Evolutionary conservation across 2,329 filamentous ascomycete species (phyloP).

Genomic region (Penicillium sp.): DNA sequence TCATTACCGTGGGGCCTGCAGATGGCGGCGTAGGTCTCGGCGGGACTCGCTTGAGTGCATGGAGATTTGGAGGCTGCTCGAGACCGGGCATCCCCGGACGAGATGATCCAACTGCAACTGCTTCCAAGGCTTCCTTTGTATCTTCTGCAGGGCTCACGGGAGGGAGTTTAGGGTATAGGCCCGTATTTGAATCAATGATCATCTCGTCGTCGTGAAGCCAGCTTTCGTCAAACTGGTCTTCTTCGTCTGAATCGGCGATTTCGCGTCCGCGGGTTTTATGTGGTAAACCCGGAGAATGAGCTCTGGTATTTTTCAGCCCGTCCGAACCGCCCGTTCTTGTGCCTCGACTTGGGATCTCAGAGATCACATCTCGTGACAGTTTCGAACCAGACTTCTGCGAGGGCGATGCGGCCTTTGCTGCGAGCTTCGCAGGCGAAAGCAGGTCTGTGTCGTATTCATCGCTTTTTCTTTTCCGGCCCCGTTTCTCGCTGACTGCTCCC

Average conservation of each 20-base stretch:
- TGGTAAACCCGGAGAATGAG: slow-evolving; percentile 4
- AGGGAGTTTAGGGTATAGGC: slow-evolving; percentile 29
- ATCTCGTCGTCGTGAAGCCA: slow-evolving; percentile 20
- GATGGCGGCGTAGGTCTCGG: slow-evolving; percentile 11
- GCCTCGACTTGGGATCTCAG: slow-evolving; percentile 4
- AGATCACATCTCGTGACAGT: neutral
- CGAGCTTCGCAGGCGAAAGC: slow-evolving; percentile 27
- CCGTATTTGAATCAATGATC: slow-evolving; percentile 18
- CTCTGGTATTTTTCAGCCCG: slow-evolving; percentile 6
- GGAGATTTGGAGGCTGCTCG: neutral
- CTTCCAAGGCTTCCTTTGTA: slow-evolving; percentile 1
- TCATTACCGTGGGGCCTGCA: slow-evolving; percentile 10
- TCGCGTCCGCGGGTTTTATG: slow-evolving; percentile 13
- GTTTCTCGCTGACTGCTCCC: slow-evolving; percentile 31
- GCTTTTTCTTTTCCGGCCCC: slow-evolving; percentile 46
- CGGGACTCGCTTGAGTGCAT: neutral
- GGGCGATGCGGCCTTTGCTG: slow-evolving; percentile 21
- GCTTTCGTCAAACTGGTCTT: slow-evolving; percentile 25
- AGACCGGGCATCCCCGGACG: neutral
- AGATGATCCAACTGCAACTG: neutral
- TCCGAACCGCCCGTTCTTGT: slow-evolving; percentile 7
- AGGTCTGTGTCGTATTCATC: slow-evolving; percentile 41
- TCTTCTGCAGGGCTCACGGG: slow-evolving; percentile 13
- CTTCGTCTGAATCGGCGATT: slow-evolving; percentile 34
- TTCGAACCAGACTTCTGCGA: slow-evolving; percentile 8